Base-by-base conservation (phyloP, 2,329 filamentous ascomycete species). In the Pseudonectria buxi region DNA sequence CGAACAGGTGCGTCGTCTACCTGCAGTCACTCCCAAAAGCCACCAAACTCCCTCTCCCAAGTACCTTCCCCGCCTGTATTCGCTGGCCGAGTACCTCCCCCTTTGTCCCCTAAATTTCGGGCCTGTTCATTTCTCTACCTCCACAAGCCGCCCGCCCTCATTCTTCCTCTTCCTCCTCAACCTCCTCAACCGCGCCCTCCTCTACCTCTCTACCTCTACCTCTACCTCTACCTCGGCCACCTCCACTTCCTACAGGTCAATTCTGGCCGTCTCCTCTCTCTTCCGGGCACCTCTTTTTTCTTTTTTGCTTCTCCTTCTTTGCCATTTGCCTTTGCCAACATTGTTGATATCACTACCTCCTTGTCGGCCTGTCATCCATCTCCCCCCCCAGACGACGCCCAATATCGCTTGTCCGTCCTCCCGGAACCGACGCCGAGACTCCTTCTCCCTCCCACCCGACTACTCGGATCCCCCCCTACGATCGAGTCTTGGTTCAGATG, bases 231-330 rank as follows among this genome's bases (percentile, higher is more conserved):
- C 45, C 45, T 51, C 45, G 43, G 46, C 49, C 41, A 32, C 44
- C 32, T 34, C 46, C 54, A 55, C 53, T 59, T 51, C 54, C 49
- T 49, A 49, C 49, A 35, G 46, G 49, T 47, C 47, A 32, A 36
- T 41, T 46, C 52, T 46, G 47, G 50, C 45, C 44, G 50, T 46
- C 53, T 55, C 46, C 49, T 53, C 47, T 54, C 45, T 52, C 35
- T 50, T 47, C 52, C 55, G 57, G 57, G 56, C 55, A 56, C 54
- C 51, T 58, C 49, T 56, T 53, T 52, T 53, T 44, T 37, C 44
- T 45, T 47, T 50, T 48, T 48, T 47, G 45, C 47, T 49, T 46
- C 45, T 51, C 40, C 35, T 40, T 41, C 35, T 46, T 51, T 52
- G 46, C 47, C 47, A 49, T 36, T 46, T 46, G 39, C 33, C 47